Percentiles rank a stretch among this genome's conserved stretches.
These are phyloP conservation scores for Kodamaea kaohsiungensis DNA, from an alignment of 805 yeast genomes.

Conservation along the genomic window DNA sequence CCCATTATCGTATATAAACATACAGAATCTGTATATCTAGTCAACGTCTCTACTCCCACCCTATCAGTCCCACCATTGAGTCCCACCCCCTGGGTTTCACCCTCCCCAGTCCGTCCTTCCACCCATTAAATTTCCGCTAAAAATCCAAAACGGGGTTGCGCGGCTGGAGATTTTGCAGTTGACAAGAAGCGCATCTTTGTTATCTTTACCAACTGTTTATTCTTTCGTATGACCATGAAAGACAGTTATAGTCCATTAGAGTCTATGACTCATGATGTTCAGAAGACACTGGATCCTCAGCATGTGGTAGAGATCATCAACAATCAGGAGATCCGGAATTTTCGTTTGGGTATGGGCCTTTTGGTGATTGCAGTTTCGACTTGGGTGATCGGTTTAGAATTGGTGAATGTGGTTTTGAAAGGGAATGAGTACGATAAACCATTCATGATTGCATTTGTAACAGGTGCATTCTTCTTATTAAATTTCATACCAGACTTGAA, in stretches of 20 bases:
- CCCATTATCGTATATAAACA: no score
- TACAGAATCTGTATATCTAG: no score
- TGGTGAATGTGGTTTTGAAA: constrained; percentile 51
- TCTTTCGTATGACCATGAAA: neutral
- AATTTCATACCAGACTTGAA: constrained; percentile 43
- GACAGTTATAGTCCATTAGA: constrained; percentile 7
- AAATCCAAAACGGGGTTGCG: neutral
- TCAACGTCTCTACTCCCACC: no score
- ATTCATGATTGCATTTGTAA: constrained; percentile 44
- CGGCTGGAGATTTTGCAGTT: neutral
- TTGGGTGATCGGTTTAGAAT: constrained; percentile 52
- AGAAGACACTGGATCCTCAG: constrained; percentile 17
- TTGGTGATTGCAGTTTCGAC: constrained; percentile 43
- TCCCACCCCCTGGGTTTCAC: no score
- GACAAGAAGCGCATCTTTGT: neutral
- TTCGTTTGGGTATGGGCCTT: constrained; percentile 44
- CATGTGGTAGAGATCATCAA: constrained; percentile 38
- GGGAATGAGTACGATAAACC: constrained; percentile 52
- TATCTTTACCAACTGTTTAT: neutral
- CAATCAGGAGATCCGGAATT: constrained; percentile 42
- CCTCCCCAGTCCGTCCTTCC: no score
- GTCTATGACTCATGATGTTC: constrained; percentile 5
- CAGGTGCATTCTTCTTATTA: constrained; percentile 50
- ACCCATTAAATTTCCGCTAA: neutral
- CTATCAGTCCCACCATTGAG: no score